Evolutionary conservation across 1,284 basidiomycete genomes (phyloP).

Genomic region (Vanrija pseudolonga): DNA sequence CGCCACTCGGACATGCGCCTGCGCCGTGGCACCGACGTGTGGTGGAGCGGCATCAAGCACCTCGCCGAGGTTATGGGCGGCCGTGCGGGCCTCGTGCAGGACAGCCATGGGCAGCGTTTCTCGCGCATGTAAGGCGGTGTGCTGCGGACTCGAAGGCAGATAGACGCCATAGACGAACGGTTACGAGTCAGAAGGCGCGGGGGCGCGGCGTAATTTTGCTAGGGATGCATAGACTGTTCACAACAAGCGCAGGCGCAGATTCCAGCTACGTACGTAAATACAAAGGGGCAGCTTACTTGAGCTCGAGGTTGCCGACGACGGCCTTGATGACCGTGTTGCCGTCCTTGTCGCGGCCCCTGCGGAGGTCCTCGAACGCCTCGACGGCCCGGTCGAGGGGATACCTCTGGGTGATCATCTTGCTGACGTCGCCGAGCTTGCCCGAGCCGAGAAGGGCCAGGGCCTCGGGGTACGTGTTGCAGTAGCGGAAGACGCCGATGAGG

Average conservation of each 20-base stretch:
- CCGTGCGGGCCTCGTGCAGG: slow-evolving; percentile 32
- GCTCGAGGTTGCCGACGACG: slow-evolving; percentile 55
- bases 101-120: not conserved
- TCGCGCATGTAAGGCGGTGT: not conserved
- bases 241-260: not conserved
- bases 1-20: slow-evolving; percentile 85
- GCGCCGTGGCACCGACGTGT: slow-evolving; percentile 70
- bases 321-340: slow-evolving; percentile 82
- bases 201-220: not conserved
- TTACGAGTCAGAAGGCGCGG: not conserved
- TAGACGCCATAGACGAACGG: not conserved
- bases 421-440: slow-evolving; percentile 61
- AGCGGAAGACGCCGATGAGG: slow-evolving; percentile 80
- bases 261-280: not conserved
- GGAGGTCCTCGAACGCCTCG: slow-evolving; percentile 73
- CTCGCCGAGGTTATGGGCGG: slow-evolving; percentile 66
- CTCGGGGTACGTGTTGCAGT: slow-evolving; percentile 74
- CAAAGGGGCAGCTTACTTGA: slow-evolving; percentile 1
- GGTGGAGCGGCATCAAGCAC: slow-evolving; percentile 73
- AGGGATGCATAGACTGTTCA: slow-evolving; percentile 3
- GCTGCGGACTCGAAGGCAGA: not conserved
- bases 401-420: slow-evolving; percentile 76
- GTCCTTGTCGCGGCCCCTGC: slow-evolving; percentile 67
- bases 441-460: slow-evolving; percentile 71
- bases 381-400: slow-evolving; percentile 64